Evolutionary conservation across 768 basidiomycete species (phyloP).

Genomic region (Xerocomellus intermedius): DNA sequence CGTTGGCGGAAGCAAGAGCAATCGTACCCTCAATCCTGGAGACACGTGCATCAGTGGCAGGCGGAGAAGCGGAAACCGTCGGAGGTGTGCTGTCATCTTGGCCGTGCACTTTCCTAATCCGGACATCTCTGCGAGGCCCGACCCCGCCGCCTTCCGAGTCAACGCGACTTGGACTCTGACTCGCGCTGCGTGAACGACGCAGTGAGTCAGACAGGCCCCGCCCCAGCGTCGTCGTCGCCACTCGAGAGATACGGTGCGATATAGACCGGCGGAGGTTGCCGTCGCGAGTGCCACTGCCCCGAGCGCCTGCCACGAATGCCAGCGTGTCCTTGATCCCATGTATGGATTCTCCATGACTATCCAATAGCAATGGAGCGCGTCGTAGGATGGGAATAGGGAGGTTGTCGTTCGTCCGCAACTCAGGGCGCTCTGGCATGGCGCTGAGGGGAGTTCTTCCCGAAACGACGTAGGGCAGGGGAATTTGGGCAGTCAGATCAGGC

Average conservation of each 20-base stretch:
- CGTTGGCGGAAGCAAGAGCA: not conserved
- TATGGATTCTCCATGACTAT: slow-evolving; percentile 30
- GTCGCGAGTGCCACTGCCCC: not conserved
- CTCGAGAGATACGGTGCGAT: slow-evolving; percentile 36
- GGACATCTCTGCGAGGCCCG: slow-evolving; percentile 5
- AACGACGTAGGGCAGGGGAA: not conserved
- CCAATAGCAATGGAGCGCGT: slow-evolving; percentile 39
- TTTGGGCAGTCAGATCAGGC: not conserved
- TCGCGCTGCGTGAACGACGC: slow-evolving; percentile 11
- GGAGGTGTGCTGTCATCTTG: not conserved
- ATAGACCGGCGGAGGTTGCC: slow-evolving; percentile 33
- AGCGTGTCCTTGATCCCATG: slow-evolving; percentile 2
- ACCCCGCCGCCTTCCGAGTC: not conserved
- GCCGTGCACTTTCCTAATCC: slow-evolving; percentile 22
- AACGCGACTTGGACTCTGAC: not conserved
- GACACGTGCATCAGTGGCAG: not conserved
- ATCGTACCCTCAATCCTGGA: not conserved
- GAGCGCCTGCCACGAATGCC: not conserved
- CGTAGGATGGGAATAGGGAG: slow-evolving; percentile 29
- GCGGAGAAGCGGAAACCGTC: not conserved
- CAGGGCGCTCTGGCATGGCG: slow-evolving; percentile 11
- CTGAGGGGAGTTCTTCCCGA: not conserved
- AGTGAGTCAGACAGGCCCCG: slow-evolving; percentile 30
- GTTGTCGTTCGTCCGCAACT: not conserved
- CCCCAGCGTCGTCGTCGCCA: slow-evolving; percentile 28